These are phyloP conservation scores for Gardenia jasminoides DNA, from an alignment of 257 asterid species.

Conservation along the genomic window DNA sequence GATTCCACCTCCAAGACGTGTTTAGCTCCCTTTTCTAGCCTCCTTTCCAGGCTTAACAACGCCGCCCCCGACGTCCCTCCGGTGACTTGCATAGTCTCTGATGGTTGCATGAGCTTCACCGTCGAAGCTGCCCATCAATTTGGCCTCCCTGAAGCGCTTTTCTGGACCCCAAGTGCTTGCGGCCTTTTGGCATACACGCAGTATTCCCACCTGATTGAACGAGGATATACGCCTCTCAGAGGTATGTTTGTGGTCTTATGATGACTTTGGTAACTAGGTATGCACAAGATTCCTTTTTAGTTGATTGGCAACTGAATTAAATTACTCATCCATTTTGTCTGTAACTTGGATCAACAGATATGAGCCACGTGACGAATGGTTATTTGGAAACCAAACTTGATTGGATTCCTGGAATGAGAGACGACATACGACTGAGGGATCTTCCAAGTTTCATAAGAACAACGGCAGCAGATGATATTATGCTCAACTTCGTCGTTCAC, in stretches of 20 bases:
- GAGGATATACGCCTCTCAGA: slow-evolving; percentile 45
- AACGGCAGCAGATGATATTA: slow-evolving; percentile 34
- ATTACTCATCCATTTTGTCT: background rate
- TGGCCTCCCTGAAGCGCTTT: slow-evolving; percentile 43
- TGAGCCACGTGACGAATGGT: slow-evolving; percentile 40
- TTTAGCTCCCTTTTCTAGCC: slow-evolving; percentile 43
- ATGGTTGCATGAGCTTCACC: slow-evolving; percentile 48
- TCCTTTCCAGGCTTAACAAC: slow-evolving; percentile 31
- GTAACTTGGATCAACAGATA: slow-evolving; percentile 25
- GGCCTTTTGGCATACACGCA: slow-evolving; percentile 42
- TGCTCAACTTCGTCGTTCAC: slow-evolving; percentile 35
- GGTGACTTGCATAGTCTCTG: slow-evolving; percentile 54
- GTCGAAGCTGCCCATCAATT: slow-evolving; percentile 46
- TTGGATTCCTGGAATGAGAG: slow-evolving; percentile 47
- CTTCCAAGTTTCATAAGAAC: slow-evolving; percentile 57
- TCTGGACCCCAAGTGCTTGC: slow-evolving; percentile 56
- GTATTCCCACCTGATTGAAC: slow-evolving; percentile 28
- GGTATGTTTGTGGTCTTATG: slow-evolving; percentile 24
- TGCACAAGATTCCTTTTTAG: too few species aligned
- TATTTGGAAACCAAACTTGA: slow-evolving; percentile 33
- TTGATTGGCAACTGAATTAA: too few species aligned
- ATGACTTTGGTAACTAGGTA: background rate
- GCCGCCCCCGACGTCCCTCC: slow-evolving; percentile 31
- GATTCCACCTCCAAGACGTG: slow-evolving; percentile 37
- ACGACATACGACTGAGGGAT: slow-evolving; percentile 37